Conservation (phyloP, 345 rosid species). For the Tarenaya hassleriana region DNA sequence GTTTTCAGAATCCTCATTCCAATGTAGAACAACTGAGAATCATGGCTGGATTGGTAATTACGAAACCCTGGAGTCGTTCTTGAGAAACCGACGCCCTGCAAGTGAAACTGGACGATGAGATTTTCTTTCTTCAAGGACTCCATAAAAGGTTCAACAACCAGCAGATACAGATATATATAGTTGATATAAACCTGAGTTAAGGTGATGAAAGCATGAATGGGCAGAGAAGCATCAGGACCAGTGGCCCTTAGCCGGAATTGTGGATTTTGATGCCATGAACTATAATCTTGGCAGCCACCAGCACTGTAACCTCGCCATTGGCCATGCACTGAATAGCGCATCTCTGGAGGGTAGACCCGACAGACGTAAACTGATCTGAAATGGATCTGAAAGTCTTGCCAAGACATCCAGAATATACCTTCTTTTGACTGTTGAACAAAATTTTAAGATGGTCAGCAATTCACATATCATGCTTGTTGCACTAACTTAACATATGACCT, state of each 20-base stretch:
- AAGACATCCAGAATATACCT: slow-evolving; percentile 99
- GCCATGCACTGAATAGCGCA: slow-evolving; percentile 93
- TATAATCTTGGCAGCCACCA: slow-evolving; percentile 99
- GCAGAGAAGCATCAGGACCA: slow-evolving; percentile 83
- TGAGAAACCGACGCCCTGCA: slow-evolving; percentile 95
- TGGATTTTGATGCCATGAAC: slow-evolving; percentile 98
- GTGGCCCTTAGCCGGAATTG: slow-evolving; percentile 88
- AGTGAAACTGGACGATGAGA: slow-evolving; percentile 10
- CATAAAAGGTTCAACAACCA: slow-evolving; percentile 3
- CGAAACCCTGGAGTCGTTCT: slow-evolving; percentile 92
- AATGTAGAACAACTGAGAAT: slow-evolving; percentile 87
- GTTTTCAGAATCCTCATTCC: slow-evolving; percentile 99
- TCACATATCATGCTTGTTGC: background rate
- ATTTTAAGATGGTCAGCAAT: slow-evolving; percentile 19
- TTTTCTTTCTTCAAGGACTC: background rate
- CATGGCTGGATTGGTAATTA: slow-evolving; percentile 92
- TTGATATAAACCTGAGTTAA: slow-evolving; percentile 76
- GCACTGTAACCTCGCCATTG: slow-evolving; percentile 98
- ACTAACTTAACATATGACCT: background rate
- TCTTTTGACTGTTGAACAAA: slow-evolving; percentile 76
- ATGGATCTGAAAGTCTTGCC: slow-evolving; percentile 99
- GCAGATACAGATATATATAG: too few relatives aligned
- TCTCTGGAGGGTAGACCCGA: slow-evolving; percentile 93
- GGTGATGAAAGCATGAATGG: slow-evolving; percentile 92
- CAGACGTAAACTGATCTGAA: slow-evolving; percentile 96